phyloP scores from a whole-genome alignment of 1,284 basidiomycete genomes.

The Cutaneotrichosporon sp. region DNA sequence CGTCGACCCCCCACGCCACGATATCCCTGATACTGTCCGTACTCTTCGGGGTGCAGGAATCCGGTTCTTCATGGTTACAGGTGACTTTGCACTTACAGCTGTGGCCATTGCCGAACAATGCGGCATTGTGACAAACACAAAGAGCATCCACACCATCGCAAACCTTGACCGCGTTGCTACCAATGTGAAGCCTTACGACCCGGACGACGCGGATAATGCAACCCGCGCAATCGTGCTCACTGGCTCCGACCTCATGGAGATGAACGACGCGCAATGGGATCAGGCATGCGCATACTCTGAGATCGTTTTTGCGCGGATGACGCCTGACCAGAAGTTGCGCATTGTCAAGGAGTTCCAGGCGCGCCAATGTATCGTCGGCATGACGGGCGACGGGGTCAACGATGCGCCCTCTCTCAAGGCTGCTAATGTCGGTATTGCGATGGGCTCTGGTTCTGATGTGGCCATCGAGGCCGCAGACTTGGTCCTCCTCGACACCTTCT shows the following conservation, averaged over 20 bases:
- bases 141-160: slow-evolving; percentile 29
- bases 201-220: slow-evolving; percentile 10
- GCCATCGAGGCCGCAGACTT: slow-evolving; percentile 50
- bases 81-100: slow-evolving; percentile 54
- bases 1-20: slow-evolving; percentile 60
- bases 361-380: slow-evolving; percentile 56
- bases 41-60: slow-evolving; percentile 59
- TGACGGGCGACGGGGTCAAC: slow-evolving; percentile 66
- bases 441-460: slow-evolving; percentile 51
- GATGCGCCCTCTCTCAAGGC: slow-evolving; percentile 59
- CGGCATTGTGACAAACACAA: slow-evolving; percentile 54
- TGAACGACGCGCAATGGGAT: slow-evolving; percentile 55
- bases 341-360: slow-evolving; percentile 62
- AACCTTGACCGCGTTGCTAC: slow-evolving; percentile 43
- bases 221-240: slow-evolving; percentile 52
- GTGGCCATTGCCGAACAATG: slow-evolving; percentile 59
- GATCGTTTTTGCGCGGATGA: slow-evolving; percentile 68
- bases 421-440: slow-evolving; percentile 53
- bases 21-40: slow-evolving; percentile 56
- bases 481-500: slow-evolving; percentile 45
- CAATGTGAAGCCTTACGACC: slow-evolving; percentile 25
- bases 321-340: slow-evolving; percentile 65
- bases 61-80: slow-evolving; percentile 66
- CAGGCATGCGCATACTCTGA: slow-evolving; percentile 58
- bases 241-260: slow-evolving; percentile 55